Base-by-base conservation (phyloP, 805 yeast species). In the Spencermartinsiella europaea region DNA sequence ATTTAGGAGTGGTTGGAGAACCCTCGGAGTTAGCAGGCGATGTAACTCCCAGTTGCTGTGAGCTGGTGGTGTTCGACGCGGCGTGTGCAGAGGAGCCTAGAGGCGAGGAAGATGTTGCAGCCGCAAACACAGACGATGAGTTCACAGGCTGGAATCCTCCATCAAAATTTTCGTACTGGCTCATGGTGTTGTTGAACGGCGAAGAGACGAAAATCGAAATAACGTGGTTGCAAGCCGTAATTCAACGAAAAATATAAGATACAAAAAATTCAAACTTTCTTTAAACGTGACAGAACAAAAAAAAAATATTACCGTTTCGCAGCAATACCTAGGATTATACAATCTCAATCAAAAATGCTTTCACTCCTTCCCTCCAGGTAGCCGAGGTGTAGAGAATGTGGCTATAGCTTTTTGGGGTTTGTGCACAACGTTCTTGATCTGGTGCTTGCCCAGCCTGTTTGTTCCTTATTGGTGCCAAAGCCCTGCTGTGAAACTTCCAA, bases 21-120 rank as follows among this genome's bases (percentile, higher is more conserved):
- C 35, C 47, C 21, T 46, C 52, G 22, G 43, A 34, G 16, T 39
- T 45, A 20, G 50, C 44, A 12, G 51, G 48, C 4, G 49, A 46
- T 20, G 49, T 36, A 8, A 46, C 42, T 16, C 22, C 40, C 31
- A 15, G 7, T 2, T 17, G 16, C n/a, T n/a, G n/a, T n/a, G n/a
- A n/a, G n/a, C n/a, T n/a, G n/a, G n/a, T n/a, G n/a, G n/a, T n/a
- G 16, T 15, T 20, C 22, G 27, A 20, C 31, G 46, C 19, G 34
- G 12, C 12, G 19, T 19, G 14, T 12, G 16, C 28, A 33, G 10
- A 12, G 27, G 14, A 8, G 16, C 5, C 8, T 7, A 7, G 19
- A 14, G 19, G 37, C 14, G 19, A 7, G 14, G 37, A 34, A 7
- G 31, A 25, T 7, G 31, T 25, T 7, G 31, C 31, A 7, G 31